phyloP scores from a whole-genome alignment of 2,329 filamentous ascomycete genomes.

The Diaporthe caulivora region DNA sequence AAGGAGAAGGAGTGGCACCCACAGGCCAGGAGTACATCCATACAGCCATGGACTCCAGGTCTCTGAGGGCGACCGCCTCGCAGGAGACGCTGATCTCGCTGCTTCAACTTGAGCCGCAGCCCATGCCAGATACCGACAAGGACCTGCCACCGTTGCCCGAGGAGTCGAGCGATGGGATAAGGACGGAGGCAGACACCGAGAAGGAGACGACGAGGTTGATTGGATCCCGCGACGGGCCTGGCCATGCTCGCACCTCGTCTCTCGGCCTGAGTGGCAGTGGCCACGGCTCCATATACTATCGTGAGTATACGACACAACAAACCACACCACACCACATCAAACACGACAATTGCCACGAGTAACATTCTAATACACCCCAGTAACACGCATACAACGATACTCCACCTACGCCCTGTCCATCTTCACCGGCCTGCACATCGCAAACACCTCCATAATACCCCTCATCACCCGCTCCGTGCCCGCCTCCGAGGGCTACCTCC shows the following conservation, averaged over 20 bases:
- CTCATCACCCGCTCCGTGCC: conserved; percentile 79
- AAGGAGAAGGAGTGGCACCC: conserved; percentile 40
- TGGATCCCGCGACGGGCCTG: background rate
- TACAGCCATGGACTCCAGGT: conserved; percentile 49
- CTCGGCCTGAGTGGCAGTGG: conserved; percentile 72
- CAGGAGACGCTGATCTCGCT: conserved; percentile 74
- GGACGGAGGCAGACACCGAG: conserved; percentile 7
- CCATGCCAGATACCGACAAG: conserved; percentile 71
- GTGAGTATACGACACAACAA: conserved; percentile 61
- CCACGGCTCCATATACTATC: conserved; percentile 81
- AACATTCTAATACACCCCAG: conserved; percentile 45
- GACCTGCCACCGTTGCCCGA: conserved; percentile 56
- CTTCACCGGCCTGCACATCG: conserved; percentile 82
- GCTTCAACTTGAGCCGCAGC: conserved; percentile 84
- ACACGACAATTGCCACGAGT: background rate
- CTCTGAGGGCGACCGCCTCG: conserved; percentile 57
- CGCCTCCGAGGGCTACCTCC: conserved; percentile 84
- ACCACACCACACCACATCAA: background rate
- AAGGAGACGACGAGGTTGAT: conserved; percentile 22
- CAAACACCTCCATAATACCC: conserved; percentile 86
- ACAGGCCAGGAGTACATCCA: conserved; percentile 12
- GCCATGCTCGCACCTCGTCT: conserved; percentile 51
- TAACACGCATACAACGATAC: conserved; percentile 85
- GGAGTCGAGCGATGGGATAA: conserved; percentile 43
- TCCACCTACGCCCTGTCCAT: conserved; percentile 86